Evolutionary conservation across 2,329 filamentous ascomycete species (phyloP).

Genomic region (Malbranchea cinnamomea): DNA sequence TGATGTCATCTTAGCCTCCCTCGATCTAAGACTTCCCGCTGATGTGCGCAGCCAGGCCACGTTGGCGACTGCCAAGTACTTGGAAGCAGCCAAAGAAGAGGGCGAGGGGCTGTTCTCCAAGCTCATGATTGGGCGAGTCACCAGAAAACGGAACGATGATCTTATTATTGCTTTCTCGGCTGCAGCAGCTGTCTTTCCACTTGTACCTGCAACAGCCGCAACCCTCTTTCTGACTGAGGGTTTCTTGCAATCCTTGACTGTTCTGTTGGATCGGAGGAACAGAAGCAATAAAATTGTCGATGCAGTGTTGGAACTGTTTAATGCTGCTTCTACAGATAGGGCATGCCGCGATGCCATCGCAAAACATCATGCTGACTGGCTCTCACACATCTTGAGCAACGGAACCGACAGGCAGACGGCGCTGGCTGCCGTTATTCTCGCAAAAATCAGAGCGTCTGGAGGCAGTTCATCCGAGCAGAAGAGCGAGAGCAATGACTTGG

Average conservation of each 20-base stretch:
- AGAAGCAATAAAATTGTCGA: constrained; percentile 78
- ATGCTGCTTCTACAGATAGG: constrained; percentile 76
- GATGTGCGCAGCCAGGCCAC: constrained; percentile 67
- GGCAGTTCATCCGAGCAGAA: constrained; percentile 17
- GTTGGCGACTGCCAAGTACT: constrained; percentile 65
- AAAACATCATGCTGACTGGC: constrained; percentile 74
- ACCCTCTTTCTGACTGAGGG: constrained; percentile 76
- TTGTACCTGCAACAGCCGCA: constrained; percentile 60
- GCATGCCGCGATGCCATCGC: constrained; percentile 69
- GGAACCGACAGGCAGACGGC: constrained; percentile 41
- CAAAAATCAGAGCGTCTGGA: constrained; percentile 40
- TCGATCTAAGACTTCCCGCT: constrained; percentile 67
- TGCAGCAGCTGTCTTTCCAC: constrained; percentile 74
- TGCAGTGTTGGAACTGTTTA: constrained; percentile 75
- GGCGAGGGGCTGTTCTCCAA: constrained; percentile 55
- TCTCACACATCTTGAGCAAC: constrained; percentile 68
- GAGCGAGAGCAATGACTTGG: constrained; percentile 20
- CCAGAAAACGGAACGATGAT: constrained; percentile 68
- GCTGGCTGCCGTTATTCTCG: constrained; percentile 56
- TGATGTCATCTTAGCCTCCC: constrained; percentile 70
- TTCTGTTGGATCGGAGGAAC: constrained; percentile 62
- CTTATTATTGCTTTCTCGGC: constrained; percentile 86
- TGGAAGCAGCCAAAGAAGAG: constrained; percentile 59
- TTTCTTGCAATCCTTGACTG: constrained; percentile 63
- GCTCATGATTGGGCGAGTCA: constrained; percentile 59